Conservation (phyloP, 768 basidiomycete species). For the Cystobasidium tubakii region DNA sequence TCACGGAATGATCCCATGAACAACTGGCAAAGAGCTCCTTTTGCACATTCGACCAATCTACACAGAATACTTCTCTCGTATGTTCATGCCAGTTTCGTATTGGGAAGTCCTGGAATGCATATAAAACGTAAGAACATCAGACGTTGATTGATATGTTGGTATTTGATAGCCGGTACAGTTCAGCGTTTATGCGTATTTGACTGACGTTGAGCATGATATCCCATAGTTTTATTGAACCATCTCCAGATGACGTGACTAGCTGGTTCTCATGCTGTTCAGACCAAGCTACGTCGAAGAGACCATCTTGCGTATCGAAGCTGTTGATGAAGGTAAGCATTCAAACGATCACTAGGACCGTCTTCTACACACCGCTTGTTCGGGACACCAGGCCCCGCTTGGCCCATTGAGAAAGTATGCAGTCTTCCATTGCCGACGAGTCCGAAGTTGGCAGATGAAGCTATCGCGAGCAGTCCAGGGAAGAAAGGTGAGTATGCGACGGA, state of each 20-base stretch:
- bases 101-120: constrained; percentile 76
- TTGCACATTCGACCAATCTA: constrained; percentile 91
- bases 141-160: not conserved
- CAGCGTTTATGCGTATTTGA: constrained; percentile 1
- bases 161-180: not conserved
- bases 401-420: constrained; percentile 53
- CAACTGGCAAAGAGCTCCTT: constrained; percentile 81
- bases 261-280: constrained; percentile 93
- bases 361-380: constrained; percentile 60
- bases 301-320: constrained; percentile 86
- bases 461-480: constrained; percentile 49
- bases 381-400: constrained; percentile 52
- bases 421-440: constrained; percentile 92
- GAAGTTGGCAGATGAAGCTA: constrained; percentile 57
- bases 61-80: constrained; percentile 79
- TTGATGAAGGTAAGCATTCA: constrained; percentile 26
- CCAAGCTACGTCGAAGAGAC: constrained; percentile 86
- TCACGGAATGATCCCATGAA: constrained; percentile 86
- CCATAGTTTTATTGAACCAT: constrained; percentile 85
- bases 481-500: constrained; percentile 49
- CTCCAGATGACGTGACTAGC: constrained; percentile 77
- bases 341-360: constrained; percentile 36
- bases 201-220: constrained; percentile 76
- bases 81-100: constrained; percentile 93
- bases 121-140: not conserved